Evolutionary conservation across 2,329 filamentous ascomycete genomes (phyloP).

Genomic region (Aspergillus novofumigatus): DNA sequence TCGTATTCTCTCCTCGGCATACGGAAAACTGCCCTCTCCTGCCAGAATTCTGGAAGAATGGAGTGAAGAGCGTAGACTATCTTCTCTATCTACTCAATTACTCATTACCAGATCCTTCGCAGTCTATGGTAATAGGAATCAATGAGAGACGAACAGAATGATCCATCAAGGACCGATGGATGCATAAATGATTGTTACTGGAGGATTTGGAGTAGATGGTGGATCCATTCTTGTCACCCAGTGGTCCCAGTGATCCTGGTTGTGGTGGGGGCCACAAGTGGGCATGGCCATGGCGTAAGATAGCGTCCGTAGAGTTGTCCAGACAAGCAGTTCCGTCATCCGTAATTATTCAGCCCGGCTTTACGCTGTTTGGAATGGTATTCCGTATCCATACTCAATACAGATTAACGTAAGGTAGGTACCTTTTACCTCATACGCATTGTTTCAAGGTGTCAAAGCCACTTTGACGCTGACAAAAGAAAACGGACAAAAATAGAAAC

Average conservation of each 20-base stretch:
- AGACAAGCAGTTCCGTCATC: neutral
- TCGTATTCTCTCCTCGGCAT: too few relatives aligned
- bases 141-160: neutral
- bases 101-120: neutral
- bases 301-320: conserved; percentile 1
- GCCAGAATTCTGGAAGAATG: neutral
- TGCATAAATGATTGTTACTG: neutral
- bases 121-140: neutral
- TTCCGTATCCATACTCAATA: neutral
- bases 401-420: neutral
- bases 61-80: neutral
- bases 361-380: too few relatives aligned
- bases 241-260: neutral
- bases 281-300: conserved; percentile 12
- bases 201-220: neutral
- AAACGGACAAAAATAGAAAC: neutral
- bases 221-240: conserved; percentile 7
- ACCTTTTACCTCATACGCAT: neutral
- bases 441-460: neutral
- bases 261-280: conserved; percentile 7
- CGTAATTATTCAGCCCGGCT: neutral
- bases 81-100: neutral
- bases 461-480: neutral
- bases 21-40: neutral
- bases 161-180: neutral